Base-by-base conservation (phyloP, 768 basidiomycete species). In the Hypholoma fasciculare region DNA sequence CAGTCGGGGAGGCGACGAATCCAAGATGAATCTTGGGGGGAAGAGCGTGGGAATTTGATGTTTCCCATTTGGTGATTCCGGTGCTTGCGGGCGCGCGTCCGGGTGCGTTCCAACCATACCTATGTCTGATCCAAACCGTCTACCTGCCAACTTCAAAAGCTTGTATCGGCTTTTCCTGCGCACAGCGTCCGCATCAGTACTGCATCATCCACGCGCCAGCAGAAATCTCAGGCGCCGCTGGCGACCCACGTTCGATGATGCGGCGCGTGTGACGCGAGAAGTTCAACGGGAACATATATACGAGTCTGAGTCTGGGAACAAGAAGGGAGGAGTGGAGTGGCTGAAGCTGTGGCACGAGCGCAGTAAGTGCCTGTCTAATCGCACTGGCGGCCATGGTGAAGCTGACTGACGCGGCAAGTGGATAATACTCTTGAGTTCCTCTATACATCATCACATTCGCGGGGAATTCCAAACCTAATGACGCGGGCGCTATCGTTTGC, bases 381-480 rank as follows among this genome's bases (percentile, higher is more conserved):
- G 69, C 34, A 19, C n/a, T 17, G 39, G 11, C 36, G 39, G 51
- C 52, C 26, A 20, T 14, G 36, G n/a, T 52, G 19, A 36, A 48
- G 50, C 36, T 36, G 56, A 56, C 12, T 42, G 51, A 17, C 46
- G 49, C 55, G 55, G 19, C 7, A 58, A 92, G 90, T 89, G 70
- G 89, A 92, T 64, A 80, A 78, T 58, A 90, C 89, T 0, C 76
- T 92, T 40, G 76, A 77, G 34, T 62, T 92, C 8, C 67, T 92
- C 47, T 79, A 83, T 70, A 82, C 77, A 26, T 86, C 90, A n/a
- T 80, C 82, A 3, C 75, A 76, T 57, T 80, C 83, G 36, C 82
- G 87, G 26, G 90, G 90, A 13, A 71, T 88, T 13, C 69, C 88
- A 11, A 86, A 89, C 65, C 73, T 72, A 56, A 63, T 85, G 6